Base-by-base conservation (phyloP, 352 stramenopile genomes). In the Thalassiosira tumida region DNA sequence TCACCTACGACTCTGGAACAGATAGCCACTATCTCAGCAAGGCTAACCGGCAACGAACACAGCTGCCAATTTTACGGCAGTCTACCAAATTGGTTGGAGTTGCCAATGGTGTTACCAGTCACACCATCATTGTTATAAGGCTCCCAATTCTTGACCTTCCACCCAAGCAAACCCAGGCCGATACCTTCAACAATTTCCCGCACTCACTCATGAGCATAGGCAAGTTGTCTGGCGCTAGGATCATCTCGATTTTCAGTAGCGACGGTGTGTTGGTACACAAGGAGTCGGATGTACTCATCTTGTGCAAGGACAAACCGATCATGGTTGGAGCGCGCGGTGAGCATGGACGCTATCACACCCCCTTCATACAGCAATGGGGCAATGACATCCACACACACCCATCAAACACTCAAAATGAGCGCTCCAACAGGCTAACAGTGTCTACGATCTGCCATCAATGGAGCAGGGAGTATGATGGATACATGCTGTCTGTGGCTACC, bases 1-100 rank as follows among this genome's bases (percentile, higher is more conserved):
- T 88, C 35, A 89, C 59, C n/a, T 89, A 89, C 51, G 70, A 91
- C 62, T 87, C 77, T 35, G 78, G 77, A 2, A 72, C 86, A 7
- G 78, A 91, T n/a, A n/a, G n/a, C n/a, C n/a, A n/a, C n/a, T n/a
- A n/a, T n/a, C n/a, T n/a, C n/a, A n/a, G n/a, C 41, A 40, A 69
- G 21, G 69, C 41, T n/a, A 43, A 81, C 72, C 37, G 40, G 40
- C 10, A n/a, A 10, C 14, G 6, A 50, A 38, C 70, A 29, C 26
- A 38, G 0, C 65, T 91, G 17, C 86, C 77, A 13, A 91, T 91
- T 13, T 51, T 91, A 13, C 33, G 40, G 21, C 14, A 15, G 15
- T 91, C 78, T 1, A 87, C 7, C 29, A 89, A 91, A n/a, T n/a
- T n/a, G n/a, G n/a, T n/a, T n/a, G n/a, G n/a, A n/a, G n/a, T n/a